phyloP scores from a whole-genome alignment of 495 filamentous ascomycete genomes.

The Penicillium lividum region DNA sequence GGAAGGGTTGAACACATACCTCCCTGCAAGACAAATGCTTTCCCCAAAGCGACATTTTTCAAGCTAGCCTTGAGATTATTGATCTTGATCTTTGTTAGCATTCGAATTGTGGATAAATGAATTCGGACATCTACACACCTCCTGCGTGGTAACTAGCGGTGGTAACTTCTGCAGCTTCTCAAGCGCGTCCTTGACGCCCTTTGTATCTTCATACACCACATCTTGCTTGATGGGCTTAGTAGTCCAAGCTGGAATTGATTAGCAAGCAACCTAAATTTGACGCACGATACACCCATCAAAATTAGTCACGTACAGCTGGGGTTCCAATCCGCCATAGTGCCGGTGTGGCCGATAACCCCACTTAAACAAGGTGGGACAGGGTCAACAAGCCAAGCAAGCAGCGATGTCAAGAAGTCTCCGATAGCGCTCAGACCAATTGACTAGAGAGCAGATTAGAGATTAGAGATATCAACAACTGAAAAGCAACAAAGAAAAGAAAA shows the following conservation, averaged over 20 bases:
- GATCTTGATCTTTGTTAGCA: conserved; percentile 53
- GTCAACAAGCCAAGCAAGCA: conserved; percentile 2
- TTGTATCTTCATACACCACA: conserved; percentile 72
- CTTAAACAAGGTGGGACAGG: conserved; percentile 13
- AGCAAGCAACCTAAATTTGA: neutral
- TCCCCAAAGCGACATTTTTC: conserved; percentile 83
- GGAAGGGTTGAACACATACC: conserved; percentile 37
- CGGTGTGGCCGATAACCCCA: conserved; percentile 14
- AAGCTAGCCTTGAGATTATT: conserved; percentile 71
- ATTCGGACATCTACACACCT: conserved; percentile 43
- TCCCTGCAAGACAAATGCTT: conserved; percentile 93
- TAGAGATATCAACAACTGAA: neutral
- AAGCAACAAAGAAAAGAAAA: conserved; percentile 1
- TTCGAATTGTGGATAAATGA: neutral
- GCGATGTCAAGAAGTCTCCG: conserved; percentile 2
- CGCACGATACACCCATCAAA: neutral
- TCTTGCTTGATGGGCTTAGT: conserved; percentile 90
- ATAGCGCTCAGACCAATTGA: conserved; percentile 5
- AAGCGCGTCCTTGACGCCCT: conserved; percentile 63
- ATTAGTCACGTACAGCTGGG: conserved; percentile 31
- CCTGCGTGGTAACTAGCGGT: conserved; percentile 83
- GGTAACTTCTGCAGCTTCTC: conserved; percentile 75
- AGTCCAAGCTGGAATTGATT: conserved; percentile 66
- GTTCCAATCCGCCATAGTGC: conserved; percentile 35
- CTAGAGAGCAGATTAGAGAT: neutral